A percentile compares a stretch with the other conserved stretches of the same genome.
These are phyloP conservation scores for Chrysosporium queenslandicum DNA, from an alignment of 2,329 filamentous ascomycete genomes.

Conservation along the genomic window DNA sequence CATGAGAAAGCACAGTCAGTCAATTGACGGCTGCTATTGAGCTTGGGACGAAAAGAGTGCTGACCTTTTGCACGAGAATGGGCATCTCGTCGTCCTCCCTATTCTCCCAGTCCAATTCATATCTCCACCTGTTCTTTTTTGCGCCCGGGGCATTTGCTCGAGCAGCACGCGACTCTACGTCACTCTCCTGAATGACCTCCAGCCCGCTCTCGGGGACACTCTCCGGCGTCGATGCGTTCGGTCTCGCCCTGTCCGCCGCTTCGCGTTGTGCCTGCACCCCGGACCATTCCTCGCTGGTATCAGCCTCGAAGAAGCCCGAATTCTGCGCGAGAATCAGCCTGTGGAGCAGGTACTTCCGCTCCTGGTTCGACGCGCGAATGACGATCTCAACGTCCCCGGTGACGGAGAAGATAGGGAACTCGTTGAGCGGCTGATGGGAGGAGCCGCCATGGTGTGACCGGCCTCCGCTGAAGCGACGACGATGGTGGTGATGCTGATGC, in stretches of 20 bases:
- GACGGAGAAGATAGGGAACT: conserved; percentile 83
- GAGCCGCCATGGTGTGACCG: conserved; percentile 69
- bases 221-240: conserved; percentile 39
- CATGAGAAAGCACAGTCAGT: not conserved
- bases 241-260: not conserved
- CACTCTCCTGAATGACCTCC: conserved; percentile 30
- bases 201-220: conserved; percentile 35
- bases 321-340: conserved; percentile 77
- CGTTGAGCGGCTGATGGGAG: conserved; percentile 65
- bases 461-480: conserved; percentile 56
- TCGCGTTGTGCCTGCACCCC: conserved; percentile 25
- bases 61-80: conserved; percentile 77
- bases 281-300: conserved; percentile 70
- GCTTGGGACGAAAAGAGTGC: not conserved
- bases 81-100: conserved; percentile 64
- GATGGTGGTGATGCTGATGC: too few relatives aligned
- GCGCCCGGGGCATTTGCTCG: conserved; percentile 34
- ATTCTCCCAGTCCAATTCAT: conserved; percentile 70
- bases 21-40: not conserved
- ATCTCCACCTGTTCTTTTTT: conserved; percentile 65
- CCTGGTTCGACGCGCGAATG: conserved; percentile 54
- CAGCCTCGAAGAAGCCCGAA: conserved; percentile 87
- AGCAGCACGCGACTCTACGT: conserved; percentile 16
- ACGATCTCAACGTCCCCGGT: conserved; percentile 90
- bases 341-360: conserved; percentile 80